Conservation (phyloP, 441 rosid species). For the Populus hybrid region DNA sequence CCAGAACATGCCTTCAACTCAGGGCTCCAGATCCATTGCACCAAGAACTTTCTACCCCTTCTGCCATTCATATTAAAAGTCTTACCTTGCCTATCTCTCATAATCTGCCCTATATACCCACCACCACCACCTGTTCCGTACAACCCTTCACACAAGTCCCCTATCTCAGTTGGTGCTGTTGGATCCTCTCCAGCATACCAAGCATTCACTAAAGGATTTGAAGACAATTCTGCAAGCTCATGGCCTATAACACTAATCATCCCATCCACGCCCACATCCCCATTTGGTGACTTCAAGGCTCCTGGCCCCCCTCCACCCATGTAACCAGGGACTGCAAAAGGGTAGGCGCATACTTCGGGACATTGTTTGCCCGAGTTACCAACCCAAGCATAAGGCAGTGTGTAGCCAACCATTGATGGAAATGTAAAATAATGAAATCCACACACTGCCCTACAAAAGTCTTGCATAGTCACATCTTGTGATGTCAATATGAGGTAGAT, state of each 20-base stretch:
- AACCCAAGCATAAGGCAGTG: slow-evolving; percentile 91
- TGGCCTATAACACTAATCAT: slow-evolving; percentile 96
- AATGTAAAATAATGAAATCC: slow-evolving; percentile 93
- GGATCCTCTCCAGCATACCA: slow-evolving; percentile 99
- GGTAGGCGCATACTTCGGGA: slow-evolving; percentile 89
- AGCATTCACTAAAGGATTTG: slow-evolving; percentile 84
- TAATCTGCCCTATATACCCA: slow-evolving; percentile 79
- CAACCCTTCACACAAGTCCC: slow-evolving; percentile 84
- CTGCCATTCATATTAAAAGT: slow-evolving; percentile 70
- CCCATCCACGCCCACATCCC: slow-evolving; percentile 78
- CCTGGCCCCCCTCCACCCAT: slow-evolving; percentile 72
- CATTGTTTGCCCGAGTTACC: slow-evolving; percentile 79
- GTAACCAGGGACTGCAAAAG: slow-evolving; percentile 80
- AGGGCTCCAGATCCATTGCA: slow-evolving; percentile 92
- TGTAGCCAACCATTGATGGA: slow-evolving; percentile 90
- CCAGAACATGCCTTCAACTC: slow-evolving; percentile 70
- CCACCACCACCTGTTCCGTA: slow-evolving; percentile 93
- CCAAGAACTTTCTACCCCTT: slow-evolving; percentile 63
- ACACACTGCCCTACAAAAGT: slow-evolving; percentile 81
- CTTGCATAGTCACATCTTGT: slow-evolving; percentile 71
- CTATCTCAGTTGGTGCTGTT: slow-evolving; percentile 90
- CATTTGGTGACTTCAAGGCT: slow-evolving; percentile 61
- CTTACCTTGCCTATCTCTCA: slow-evolving; percentile 52
- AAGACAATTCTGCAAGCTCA: slow-evolving; percentile 77
- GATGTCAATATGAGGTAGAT: slow-evolving; percentile 70